Evolutionary conservation across 169 alveolate genomes (phyloP).

Genomic region (Eimeria sp.): DNA sequence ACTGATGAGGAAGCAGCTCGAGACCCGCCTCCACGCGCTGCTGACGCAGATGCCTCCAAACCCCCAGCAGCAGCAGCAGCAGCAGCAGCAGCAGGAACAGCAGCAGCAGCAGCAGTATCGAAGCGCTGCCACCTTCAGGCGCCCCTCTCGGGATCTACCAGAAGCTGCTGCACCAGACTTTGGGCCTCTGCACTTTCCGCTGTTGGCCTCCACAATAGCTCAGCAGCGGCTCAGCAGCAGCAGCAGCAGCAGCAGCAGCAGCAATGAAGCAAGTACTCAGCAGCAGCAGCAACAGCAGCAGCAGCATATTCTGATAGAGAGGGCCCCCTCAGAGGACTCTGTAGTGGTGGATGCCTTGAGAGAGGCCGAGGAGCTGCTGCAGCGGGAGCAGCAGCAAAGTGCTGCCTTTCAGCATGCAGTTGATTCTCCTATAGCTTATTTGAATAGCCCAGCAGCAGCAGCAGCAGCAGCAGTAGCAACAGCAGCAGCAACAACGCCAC

Average conservation of each 20-base stretch:
- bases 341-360: conserved; percentile 25
- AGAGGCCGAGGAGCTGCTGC: conserved; percentile 44
- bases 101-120: conserved; percentile 19
- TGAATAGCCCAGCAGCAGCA: conserved; percentile 30
- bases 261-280: conserved; percentile 3
- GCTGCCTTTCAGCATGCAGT: conserved; percentile 21
- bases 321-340: not conserved
- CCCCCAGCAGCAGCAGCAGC: conserved; percentile 38
- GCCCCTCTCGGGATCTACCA: conserved; percentile 7
- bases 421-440: not conserved
- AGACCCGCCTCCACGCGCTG: conserved; percentile 59
- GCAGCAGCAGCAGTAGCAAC: conserved; percentile 28
- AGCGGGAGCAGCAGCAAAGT: conserved; percentile 36
- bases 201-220: conserved; percentile 30
- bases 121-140: not conserved
- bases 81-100: conserved; percentile 4
- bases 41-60: not conserved
- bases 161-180: not conserved
- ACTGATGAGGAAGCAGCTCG: conserved; percentile 41
- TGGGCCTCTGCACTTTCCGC: conserved; percentile 29
- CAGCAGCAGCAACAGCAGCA: conserved; percentile 13
- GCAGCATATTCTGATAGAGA: not conserved
- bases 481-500: not conserved
- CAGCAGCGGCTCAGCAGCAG: conserved; percentile 46
- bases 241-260: conserved; percentile 21